Conservation (phyloP, 2,329 filamentous ascomycete genomes). For the Tolypocladium album region DNA sequence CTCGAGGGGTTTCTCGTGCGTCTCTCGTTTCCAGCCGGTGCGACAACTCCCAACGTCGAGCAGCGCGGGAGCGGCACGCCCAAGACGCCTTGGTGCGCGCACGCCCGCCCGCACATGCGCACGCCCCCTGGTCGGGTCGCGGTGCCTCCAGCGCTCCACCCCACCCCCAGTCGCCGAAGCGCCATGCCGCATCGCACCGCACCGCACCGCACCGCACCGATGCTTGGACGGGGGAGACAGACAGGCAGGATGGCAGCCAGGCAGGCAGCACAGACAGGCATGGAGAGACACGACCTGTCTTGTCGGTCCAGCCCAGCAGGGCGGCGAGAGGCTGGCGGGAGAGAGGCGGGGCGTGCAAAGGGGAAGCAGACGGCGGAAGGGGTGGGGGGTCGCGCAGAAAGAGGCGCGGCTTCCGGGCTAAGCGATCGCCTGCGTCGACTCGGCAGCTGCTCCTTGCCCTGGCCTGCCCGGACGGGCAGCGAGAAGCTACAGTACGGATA, state of each 20-base stretch:
- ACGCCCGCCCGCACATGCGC: neutral
- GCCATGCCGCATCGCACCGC: constrained; percentile 4
- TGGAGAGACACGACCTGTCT: neutral
- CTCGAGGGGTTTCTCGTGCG: neutral
- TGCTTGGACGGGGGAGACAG: neutral
- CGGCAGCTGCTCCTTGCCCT: neutral
- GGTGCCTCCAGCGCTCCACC: neutral
- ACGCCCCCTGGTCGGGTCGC: neutral
- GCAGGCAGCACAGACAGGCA: neutral
- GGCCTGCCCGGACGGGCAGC: neutral
- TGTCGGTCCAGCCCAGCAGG: neutral
- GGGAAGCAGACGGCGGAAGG: neutral
- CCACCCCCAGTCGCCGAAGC: constrained; percentile 4
- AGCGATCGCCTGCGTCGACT: constrained; percentile 6
- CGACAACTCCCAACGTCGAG: neutral
- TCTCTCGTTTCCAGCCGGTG: neutral
- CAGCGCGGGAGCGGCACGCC: neutral
- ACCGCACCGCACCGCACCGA: neutral
- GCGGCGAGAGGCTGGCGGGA: neutral
- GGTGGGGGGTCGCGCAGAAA: neutral
- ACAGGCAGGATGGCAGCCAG: neutral
- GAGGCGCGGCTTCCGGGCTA: constrained; percentile 9
- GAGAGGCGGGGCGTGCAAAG: too few species aligned
- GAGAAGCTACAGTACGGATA: too few species aligned
- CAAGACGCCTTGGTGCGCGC: neutral